Evolutionary conservation across 2,329 filamentous ascomycete genomes (phyloP).

Genomic region (Fusarium globosum): DNA sequence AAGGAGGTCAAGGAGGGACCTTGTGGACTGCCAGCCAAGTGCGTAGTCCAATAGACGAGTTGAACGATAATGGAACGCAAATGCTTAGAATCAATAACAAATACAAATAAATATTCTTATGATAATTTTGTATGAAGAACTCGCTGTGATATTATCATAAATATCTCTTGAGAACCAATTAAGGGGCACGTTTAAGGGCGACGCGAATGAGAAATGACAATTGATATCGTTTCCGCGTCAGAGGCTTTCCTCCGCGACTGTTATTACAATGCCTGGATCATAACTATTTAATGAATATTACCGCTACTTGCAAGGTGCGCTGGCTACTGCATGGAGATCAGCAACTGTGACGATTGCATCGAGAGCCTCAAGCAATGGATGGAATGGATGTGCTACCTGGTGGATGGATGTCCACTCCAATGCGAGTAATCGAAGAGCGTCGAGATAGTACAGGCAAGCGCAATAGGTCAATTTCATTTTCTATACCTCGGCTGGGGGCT

Average conservation of each 20-base stretch:
- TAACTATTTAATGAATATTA: not conserved
- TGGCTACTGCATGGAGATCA: too few relatives aligned
- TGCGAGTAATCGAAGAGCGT: not conserved
- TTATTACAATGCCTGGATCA: not conserved
- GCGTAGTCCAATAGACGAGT: slow-evolving; percentile 68
- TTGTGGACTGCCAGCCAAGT: slow-evolving; percentile 82
- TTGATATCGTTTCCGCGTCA: too few relatives aligned
- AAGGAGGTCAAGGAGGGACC: slow-evolving; percentile 71
- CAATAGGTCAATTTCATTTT: not conserved
- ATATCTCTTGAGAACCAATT: not conserved
- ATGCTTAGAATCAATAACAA: slow-evolving; percentile 29
- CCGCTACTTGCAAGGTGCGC: not conserved
- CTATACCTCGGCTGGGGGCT: not conserved
- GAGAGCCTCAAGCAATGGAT: too few relatives aligned
- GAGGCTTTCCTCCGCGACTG: not conserved
- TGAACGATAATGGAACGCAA: slow-evolving; percentile 27
- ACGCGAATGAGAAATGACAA: not conserved
- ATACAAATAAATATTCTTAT: slow-evolving; percentile 15
- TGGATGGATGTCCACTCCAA: not conserved
- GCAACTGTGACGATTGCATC: too few relatives aligned
- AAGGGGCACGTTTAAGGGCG: not conserved
- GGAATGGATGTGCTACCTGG: not conserved
- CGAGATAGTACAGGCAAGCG: not conserved
- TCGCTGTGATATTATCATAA: not conserved
- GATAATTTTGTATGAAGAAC: not conserved